Conservation (phyloP, 179 eudicot species). For the Pouteria campechiana region DNA sequence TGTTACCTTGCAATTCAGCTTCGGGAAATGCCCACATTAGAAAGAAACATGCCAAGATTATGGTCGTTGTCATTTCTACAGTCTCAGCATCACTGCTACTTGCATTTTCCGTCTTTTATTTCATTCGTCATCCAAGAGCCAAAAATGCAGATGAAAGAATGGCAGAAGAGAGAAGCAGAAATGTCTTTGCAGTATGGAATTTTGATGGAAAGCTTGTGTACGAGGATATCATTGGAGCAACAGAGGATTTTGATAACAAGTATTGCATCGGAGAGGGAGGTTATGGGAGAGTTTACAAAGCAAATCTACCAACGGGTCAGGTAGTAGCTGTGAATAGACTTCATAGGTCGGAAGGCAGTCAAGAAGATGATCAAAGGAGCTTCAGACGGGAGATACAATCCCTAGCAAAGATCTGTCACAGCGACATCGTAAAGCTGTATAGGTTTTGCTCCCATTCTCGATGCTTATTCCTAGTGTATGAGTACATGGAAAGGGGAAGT, state of each 20-base stretch:
- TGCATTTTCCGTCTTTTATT: too few species aligned
- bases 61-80: too few species aligned
- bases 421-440: constrained; percentile 14
- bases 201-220: constrained; percentile 16
- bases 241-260: constrained; percentile 12
- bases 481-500: constrained; percentile 16
- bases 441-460: constrained; percentile 10
- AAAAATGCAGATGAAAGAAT: too few species aligned
- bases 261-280: constrained; percentile 21
- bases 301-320: constrained; percentile 17
- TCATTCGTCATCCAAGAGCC: too few species aligned
- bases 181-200: constrained; percentile 11
- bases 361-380: not conserved
- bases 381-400: constrained; percentile 9
- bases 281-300: constrained; percentile 19
- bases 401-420: constrained; percentile 12
- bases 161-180: too few species aligned
- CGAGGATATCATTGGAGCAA: constrained; percentile 20
- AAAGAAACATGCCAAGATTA: too few species aligned
- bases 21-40: too few species aligned
- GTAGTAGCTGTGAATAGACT: constrained; percentile 29
- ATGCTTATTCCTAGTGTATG: constrained; percentile 6
- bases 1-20: not conserved
- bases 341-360: constrained; percentile 1
- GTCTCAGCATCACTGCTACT: too few species aligned